A percentile compares a stretch with the other conserved stretches of the same genome.
These are phyloP conservation scores for Bruguiera gymnorhiza DNA, from an alignment of 345 rosid genomes.

Conservation along the genomic window DNA sequence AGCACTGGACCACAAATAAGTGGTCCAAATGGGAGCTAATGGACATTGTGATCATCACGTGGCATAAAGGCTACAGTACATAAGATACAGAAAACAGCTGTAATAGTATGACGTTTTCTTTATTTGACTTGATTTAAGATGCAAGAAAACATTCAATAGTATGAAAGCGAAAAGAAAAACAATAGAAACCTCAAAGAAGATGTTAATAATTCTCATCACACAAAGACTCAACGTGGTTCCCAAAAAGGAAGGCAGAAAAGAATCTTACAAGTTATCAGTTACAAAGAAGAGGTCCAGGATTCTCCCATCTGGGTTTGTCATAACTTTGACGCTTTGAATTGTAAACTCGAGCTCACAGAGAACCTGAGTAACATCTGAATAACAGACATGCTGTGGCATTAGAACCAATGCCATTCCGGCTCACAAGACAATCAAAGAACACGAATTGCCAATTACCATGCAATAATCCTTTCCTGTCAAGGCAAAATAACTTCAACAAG, in stretches of 20 bases:
- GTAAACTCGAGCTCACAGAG: constrained; percentile 82
- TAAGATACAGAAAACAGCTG: neutral
- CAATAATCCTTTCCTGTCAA: constrained; percentile 59
- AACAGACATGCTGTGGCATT: constrained; percentile 11
- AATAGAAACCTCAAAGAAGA: neutral
- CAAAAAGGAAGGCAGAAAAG: neutral
- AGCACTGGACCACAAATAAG: neutral
- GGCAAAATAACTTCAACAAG: constrained; percentile 66
- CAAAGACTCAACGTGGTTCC: neutral
- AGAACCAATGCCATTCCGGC: neutral
- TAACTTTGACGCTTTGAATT: constrained; percentile 86
- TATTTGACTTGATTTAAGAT: neutral
- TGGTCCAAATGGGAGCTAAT: neutral
- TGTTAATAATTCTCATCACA: neutral
- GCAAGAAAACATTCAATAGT: no score
- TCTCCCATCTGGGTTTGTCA: constrained; percentile 70
- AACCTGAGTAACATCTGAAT: constrained; percentile 71
- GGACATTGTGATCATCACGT: neutral
- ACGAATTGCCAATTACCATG: constrained; percentile 48
- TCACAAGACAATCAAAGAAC: neutral
- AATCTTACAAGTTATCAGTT: constrained; percentile 68
- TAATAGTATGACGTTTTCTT: neutral
- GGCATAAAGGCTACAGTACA: neutral
- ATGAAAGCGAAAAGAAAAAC: neutral
- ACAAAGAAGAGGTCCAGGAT: constrained; percentile 84